These are phyloP conservation scores for Solanum corneliomulleri DNA, from an alignment of 257 asterid species.

Conservation along the genomic window DNA sequence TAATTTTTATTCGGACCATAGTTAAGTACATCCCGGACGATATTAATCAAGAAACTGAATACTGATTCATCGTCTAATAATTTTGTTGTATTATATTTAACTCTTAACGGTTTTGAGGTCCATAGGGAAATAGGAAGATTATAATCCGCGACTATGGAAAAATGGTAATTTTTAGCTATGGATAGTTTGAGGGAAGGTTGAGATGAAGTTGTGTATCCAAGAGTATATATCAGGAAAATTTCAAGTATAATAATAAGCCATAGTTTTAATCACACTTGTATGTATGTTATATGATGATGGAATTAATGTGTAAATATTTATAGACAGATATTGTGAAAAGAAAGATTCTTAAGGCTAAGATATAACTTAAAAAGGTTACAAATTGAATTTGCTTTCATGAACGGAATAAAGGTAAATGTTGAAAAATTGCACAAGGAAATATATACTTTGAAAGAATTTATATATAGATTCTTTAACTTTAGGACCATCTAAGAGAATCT, in stretches of 20 bases:
- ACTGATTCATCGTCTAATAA: slow-evolving; percentile 7
- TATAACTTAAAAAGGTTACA: not conserved
- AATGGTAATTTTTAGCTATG: slow-evolving; percentile 18
- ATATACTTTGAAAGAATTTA: not conserved
- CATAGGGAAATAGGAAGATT: slow-evolving; percentile 52
- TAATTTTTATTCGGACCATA: slow-evolving; percentile 28
- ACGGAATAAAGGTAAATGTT: slow-evolving; percentile 1
- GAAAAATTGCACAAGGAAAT: not conserved
- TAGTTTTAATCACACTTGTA: not conserved
- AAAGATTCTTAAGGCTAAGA: not conserved
- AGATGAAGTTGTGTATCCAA: slow-evolving; percentile 49
- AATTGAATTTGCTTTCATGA: not conserved
- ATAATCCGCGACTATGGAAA: slow-evolving; percentile 45
- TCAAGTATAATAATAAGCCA: slow-evolving; percentile 17
- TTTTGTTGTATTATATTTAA: slow-evolving; percentile 6
- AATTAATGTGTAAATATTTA: slow-evolving; percentile 1
- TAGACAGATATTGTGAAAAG: not conserved
- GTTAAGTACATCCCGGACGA: slow-evolving; percentile 35
- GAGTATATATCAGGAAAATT: slow-evolving; percentile 47
- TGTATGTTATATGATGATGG: not conserved
- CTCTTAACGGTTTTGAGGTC: slow-evolving; percentile 44
- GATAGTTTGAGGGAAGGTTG: slow-evolving; percentile 60
- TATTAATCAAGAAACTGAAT: slow-evolving; percentile 19
- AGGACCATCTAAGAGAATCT: too few relatives aligned
- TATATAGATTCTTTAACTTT: too few relatives aligned